Percentiles rank a stretch among this genome's conserved stretches.
phyloP scores from a whole-genome alignment of 169 alveolate genomes.

The Theileria orientalis region DNA sequence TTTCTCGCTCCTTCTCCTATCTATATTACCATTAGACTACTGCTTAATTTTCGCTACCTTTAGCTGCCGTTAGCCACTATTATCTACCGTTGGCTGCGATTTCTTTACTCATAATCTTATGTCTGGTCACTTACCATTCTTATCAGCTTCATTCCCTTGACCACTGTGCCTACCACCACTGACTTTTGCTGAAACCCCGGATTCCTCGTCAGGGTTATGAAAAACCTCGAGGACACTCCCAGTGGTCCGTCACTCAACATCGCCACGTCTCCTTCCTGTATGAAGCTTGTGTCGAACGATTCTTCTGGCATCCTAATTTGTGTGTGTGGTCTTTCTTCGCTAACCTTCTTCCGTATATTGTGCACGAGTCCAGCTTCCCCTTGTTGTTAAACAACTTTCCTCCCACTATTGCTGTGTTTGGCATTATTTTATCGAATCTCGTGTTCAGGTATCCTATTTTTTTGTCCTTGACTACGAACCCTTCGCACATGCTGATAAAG shows the following conservation, averaged over 20 bases:
- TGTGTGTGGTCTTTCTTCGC: background rate
- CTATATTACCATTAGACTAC: constrained; percentile 26
- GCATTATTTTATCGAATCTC: constrained; percentile 55
- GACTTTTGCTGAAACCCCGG: constrained; percentile 63
- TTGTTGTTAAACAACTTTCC: constrained; percentile 69
- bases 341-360: constrained; percentile 65
- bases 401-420: constrained; percentile 67
- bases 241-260: constrained; percentile 59
- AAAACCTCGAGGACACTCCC: constrained; percentile 67
- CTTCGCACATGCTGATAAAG: constrained; percentile 71
- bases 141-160: constrained; percentile 75
- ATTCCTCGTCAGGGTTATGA: constrained; percentile 68
- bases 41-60: constrained; percentile 79
- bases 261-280: constrained; percentile 78
- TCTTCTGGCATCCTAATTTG: constrained; percentile 71
- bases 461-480: constrained; percentile 64
- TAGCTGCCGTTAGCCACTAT: constrained; percentile 66
- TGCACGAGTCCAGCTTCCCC: constrained; percentile 54
- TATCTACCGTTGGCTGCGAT: too few species aligned
- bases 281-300: constrained; percentile 65
- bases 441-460: constrained; percentile 72
- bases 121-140: constrained; percentile 63
- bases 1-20: constrained; percentile 8
- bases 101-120: too few species aligned
- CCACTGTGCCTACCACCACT: constrained; percentile 76